A percentile compares a stretch with the other conserved stretches of the same genome.
These are phyloP conservation scores for Rosa lucieae DNA, from an alignment of 306 rosid genomes.

Conservation along the genomic window DNA sequence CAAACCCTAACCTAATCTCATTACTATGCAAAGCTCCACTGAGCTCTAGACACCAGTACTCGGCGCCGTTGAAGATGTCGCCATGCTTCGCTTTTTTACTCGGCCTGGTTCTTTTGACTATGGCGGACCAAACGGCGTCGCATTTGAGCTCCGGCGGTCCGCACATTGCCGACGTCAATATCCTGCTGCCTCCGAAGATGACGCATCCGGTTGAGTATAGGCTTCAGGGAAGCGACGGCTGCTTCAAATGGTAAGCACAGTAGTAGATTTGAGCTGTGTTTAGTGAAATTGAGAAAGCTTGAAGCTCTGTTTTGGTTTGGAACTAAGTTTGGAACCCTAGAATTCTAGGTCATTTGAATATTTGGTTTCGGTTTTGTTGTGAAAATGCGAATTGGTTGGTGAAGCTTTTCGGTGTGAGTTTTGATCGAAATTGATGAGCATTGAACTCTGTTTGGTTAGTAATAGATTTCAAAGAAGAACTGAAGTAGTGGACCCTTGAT, in stretches of 20 bases:
- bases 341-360: not conserved
- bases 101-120: conserved; percentile 26
- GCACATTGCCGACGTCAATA: conserved; percentile 83
- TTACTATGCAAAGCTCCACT: not conserved
- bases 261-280: not conserved
- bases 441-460: not conserved
- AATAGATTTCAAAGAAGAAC: not conserved
- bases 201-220: conserved; percentile 77
- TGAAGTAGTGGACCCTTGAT: not conserved
- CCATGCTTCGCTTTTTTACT: conserved; percentile 17
- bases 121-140: conserved; percentile 33
- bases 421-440: not conserved
- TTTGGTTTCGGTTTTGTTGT: not conserved
- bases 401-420: not conserved
- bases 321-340: not conserved
- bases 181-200: conserved; percentile 83
- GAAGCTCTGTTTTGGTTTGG: not conserved
- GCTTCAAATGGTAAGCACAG: conserved; percentile 73
- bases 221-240: conserved; percentile 91
- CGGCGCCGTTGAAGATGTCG: conserved; percentile 22
- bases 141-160: conserved; percentile 73
- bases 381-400: not conserved
- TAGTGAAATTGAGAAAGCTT: not conserved
- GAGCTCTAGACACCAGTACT: not conserved
- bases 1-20: not conserved